phyloP scores from a whole-genome alignment of 768 basidiomycete genomes.

The Roridomyces roridus region DNA sequence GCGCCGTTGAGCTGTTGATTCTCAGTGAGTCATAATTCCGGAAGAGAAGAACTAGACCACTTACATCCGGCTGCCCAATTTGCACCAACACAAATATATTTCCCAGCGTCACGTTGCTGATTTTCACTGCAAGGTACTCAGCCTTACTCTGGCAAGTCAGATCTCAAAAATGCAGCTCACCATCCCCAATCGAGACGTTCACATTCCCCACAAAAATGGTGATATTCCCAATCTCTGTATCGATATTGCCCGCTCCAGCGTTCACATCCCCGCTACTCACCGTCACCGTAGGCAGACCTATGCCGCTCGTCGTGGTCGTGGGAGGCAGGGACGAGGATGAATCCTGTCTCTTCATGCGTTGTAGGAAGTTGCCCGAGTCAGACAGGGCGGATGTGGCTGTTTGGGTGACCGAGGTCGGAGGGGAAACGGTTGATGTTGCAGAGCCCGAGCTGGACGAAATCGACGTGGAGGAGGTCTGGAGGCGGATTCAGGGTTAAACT shows the following conservation, averaged over 20 bases:
- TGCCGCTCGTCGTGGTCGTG: neutral
- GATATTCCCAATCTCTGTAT: conserved; percentile 26
- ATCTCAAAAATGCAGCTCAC: conserved; percentile 1
- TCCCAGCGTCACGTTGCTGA: conserved; percentile 21
- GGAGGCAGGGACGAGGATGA: conserved; percentile 1
- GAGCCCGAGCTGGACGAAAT: conserved; percentile 21
- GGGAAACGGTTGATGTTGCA: conserved; percentile 20
- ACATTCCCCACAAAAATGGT: conserved; percentile 25
- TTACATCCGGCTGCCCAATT: conserved; percentile 26
- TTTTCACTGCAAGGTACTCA: conserved; percentile 11
- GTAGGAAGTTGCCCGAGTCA: conserved; percentile 12
- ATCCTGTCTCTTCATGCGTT: conserved; percentile 19
- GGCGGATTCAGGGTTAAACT: neutral
- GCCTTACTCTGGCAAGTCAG: no score
- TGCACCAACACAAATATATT: conserved; percentile 27
- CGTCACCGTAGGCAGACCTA: conserved; percentile 7
- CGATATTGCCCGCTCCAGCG: conserved; percentile 20
- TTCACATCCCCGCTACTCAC: conserved; percentile 17
- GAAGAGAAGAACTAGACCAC: neutral
- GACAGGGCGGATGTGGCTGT: neutral
- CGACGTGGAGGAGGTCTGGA: conserved; percentile 20
- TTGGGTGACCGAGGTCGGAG: conserved; percentile 14
- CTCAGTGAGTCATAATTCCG: neutral
- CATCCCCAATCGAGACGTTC: conserved; percentile 22
- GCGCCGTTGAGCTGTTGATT: conserved; percentile 3